A percentile compares a stretch with the other conserved stretches of the same genome.
phyloP scores from a whole-genome alignment of 306 rosid genomes.

The Trifolium subterraneum region DNA sequence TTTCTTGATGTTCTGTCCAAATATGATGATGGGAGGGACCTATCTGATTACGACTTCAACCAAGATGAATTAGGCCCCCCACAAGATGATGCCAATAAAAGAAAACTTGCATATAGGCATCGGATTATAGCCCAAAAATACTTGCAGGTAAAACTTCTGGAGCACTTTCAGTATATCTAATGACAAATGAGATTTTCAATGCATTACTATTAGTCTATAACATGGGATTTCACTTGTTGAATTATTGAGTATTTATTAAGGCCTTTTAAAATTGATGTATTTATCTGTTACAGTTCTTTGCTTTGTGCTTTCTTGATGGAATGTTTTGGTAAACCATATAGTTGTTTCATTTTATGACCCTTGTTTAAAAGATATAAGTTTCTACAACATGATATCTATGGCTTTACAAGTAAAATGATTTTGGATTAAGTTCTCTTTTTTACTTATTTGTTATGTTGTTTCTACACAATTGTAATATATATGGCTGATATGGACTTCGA shows the following conservation, averaged over 20 bases:
- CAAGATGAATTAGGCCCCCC: conserved; percentile 72
- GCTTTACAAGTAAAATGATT: too few species aligned
- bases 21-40: conserved; percentile 82
- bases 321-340: not conserved
- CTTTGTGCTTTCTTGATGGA: not conserved
- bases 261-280: not conserved
- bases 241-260: conserved; percentile 10
- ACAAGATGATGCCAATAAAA: conserved; percentile 63
- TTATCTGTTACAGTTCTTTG: not conserved
- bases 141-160: conserved; percentile 57
- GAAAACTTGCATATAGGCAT: conserved; percentile 89
- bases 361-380: not conserved
- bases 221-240: conserved; percentile 1
- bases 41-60: conserved; percentile 76
- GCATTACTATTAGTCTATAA: conserved; percentile 9
- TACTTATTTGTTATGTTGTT: not conserved
- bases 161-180: conserved; percentile 29
- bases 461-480: not conserved
- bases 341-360: not conserved
- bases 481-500: conserved; percentile 24
- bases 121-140: conserved; percentile 70
- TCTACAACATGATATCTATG: too few species aligned
- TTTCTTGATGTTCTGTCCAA: conserved; percentile 65
- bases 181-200: conserved; percentile 18
- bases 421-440: not conserved